Base-by-base conservation (phyloP, 495 filamentous ascomycete genomes). In the Aspergillus sparsus region DNA sequence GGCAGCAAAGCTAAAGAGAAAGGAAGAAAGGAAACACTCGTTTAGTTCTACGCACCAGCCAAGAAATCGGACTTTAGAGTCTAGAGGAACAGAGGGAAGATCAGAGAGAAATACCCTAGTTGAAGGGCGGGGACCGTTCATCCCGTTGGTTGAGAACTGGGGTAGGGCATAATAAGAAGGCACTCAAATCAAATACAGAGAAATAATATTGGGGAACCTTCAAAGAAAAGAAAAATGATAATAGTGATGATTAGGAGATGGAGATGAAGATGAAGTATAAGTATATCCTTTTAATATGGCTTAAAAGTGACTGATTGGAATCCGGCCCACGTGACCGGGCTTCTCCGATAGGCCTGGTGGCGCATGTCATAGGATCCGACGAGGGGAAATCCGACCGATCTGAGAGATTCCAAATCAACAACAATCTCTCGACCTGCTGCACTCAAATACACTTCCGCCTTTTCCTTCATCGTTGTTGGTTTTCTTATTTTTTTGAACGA, bases 41-140 rank as follows among this genome's bases (percentile, higher is more conserved):
- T 35, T 16, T 41, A 21, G 12, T 35, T 60, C 32, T 31, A 71
- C 85, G 77, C 80, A 94, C 92, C 93, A 97, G 73, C 92, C 93
- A 27, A 97, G 79, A 74, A 97, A 96, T 54, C 93, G 86, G 60
- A 97, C 85, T 74, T 97, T 97, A 12, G 84, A 77, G 37, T 89
- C 87, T 13, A 78, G 65, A 21, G 80, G 73, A 37, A 79, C 76
- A 32, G 66, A 71, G 13, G 77, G 74, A 6, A 97, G 77, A 35
- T 83, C 76, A 15, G 83, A 84, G 45, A 97, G 81, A 57, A 92
- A 85, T 57, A 83, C 84, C 39, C 90, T 81, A 42, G 73, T 79
- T 9, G 88, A 89, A 16, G 91, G 84, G 36, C 82, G 74, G 18
- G 89, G 88, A 5, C 58, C 61, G 36, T 68, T 66, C 66, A 68